Evolutionary conservation across 2,329 filamentous ascomycete genomes (phyloP), one percentile per base, ranked within the genome.

Genomic region (Bipolaris victoriae): DNA sequence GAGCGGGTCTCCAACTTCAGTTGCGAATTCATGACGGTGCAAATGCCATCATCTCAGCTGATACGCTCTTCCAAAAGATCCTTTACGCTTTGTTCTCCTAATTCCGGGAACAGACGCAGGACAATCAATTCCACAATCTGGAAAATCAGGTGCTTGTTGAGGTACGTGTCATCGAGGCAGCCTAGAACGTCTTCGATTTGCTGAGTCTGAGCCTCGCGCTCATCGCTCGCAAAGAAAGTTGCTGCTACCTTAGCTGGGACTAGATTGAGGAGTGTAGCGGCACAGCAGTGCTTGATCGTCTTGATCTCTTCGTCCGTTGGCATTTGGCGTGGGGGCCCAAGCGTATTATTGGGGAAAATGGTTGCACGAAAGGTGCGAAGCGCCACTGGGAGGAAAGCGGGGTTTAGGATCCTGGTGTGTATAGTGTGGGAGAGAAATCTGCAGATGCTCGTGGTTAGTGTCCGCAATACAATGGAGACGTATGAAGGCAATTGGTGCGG

Each of bases 61-160:
- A 92, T 81, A 68, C 91, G 84, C 76, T 92, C 90, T 62, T 86
- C 88, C 84, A 90, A 86, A 54, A 96, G 77, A 68, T 92, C 90
- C 53, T 82, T 81, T 29, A 91, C 84, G 36, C 87, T 86, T 72
- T 86, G 87, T 68, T 91, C 89, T 52, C 83, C 83, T 68, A 98
- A 75, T 78, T 99, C 95, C 4, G 95, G 95, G 71, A 97, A 85
- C 60, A 98, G 77, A 63, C 89, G 86, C 55, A 92, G 85, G n/a
- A 97, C 81, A 2, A 97, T 74, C 56, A 94, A 78, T 78, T 99
- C 95, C 33, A 98, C 79, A 46, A 95, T 82, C 43, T 86, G 83
- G 71, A 96, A 97, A 66, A 97, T 80, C 31, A 98, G 80, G 78
- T 97, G 92, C 79, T 93, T 96, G 78, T 99, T 99, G 78, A 92